Evolutionary conservation across 1,139 yeast genomes (phyloP).

Genomic region (Suhomyces yuchorum): DNA sequence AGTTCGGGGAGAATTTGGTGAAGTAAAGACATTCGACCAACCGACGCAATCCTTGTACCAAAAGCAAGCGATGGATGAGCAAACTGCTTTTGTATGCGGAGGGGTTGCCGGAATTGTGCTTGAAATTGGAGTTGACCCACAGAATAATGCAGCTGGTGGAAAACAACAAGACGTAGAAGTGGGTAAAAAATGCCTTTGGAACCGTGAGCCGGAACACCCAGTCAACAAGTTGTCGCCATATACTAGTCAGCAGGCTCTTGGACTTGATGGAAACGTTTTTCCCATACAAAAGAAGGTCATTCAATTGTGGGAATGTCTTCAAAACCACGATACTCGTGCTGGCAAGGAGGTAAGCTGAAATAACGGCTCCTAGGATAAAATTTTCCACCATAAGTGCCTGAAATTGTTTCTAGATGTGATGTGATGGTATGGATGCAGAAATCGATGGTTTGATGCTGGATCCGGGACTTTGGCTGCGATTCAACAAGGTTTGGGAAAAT

Average conservation of each 20-base stretch:
- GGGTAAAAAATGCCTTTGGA: constrained; percentile 51
- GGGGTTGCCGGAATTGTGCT: background rate
- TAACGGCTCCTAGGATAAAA: background rate
- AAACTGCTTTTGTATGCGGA: constrained; percentile 4
- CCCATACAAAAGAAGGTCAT: constrained; percentile 19
- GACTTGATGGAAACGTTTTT: constrained; percentile 12
- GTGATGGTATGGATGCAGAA: background rate
- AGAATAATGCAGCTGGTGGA: constrained; percentile 10
- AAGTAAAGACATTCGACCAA: constrained; percentile 58
- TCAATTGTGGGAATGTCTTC: constrained; percentile 14
- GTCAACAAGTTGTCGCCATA: constrained; percentile 1
- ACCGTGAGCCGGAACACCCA: constrained; percentile 31
- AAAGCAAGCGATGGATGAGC: constrained; percentile 22
- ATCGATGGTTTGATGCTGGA: background rate
- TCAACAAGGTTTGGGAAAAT: background rate
- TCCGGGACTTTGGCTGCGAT: background rate
- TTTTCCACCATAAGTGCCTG: background rate
- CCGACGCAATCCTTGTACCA: constrained; percentile 67
- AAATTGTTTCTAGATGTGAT: background rate
- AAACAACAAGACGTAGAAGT: constrained; percentile 45
- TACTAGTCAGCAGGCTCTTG: background rate
- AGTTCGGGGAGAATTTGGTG: constrained; percentile 45
- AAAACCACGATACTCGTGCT: constrained; percentile 12
- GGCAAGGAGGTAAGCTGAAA: constrained; percentile 8
- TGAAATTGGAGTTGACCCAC: background rate